Percentiles rank a stretch among this genome's conserved stretches.
Conservation (phyloP, 139 green algal genomes). For the Nannochloris sp. region DNA sequence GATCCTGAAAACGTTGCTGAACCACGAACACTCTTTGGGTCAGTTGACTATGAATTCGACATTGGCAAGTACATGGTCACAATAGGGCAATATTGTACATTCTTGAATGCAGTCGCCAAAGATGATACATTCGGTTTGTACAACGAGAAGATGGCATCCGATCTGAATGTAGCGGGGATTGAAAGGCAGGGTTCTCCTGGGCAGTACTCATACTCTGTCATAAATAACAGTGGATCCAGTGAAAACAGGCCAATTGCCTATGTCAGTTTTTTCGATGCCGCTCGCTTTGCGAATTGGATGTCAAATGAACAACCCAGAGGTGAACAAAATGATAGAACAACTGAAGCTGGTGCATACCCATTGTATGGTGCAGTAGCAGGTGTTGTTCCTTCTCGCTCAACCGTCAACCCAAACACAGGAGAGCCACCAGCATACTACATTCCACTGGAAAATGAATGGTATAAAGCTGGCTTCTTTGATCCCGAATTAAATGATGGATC, state of each 20-base stretch:
- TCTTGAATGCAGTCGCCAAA: neutral
- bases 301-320: neutral
- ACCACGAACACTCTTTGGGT: neutral
- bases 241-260: conserved; percentile 5
- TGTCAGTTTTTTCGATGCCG: neutral
- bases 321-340: neutral
- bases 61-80: conserved; percentile 2
- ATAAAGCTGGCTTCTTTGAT: neutral
- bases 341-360: conserved; percentile 2
- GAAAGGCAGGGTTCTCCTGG: neutral
- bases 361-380: neutral
- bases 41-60: neutral
- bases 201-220: neutral
- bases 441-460: conserved; percentile 2
- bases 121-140: neutral
- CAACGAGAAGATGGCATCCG: neutral
- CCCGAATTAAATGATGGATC: neutral
- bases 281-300: conserved; percentile 1
- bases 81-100: neutral
- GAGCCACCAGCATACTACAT: conserved; percentile 3
- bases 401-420: neutral
- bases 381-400: neutral
- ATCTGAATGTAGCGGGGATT: neutral
- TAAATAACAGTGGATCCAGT: neutral
- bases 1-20: neutral